These are phyloP conservation scores for Rhododendron mucronatum DNA, from an alignment of 148 eudicot genomes.

Conservation along the genomic window DNA sequence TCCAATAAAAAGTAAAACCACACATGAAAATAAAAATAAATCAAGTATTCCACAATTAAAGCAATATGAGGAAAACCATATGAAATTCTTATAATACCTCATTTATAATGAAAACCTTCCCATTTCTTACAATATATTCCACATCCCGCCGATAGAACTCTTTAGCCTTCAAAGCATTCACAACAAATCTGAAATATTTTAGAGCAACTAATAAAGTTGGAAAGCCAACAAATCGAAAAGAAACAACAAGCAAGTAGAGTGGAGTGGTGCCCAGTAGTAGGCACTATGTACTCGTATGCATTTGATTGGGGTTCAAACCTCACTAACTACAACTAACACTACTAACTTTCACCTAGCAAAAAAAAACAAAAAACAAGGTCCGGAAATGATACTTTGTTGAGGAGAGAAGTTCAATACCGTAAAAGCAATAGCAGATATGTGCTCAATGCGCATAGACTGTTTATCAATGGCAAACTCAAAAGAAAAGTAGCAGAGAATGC, in stretches of 20 bases:
- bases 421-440: slow-evolving; percentile 6
- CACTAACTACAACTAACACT: too few relatives aligned
- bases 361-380: background rate
- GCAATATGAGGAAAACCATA: background rate
- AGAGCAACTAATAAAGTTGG: slow-evolving; percentile 4
- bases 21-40: background rate
- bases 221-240: background rate
- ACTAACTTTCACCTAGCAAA: too few relatives aligned
- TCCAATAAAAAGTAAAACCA: background rate
- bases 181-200: slow-evolving; percentile 64
- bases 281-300: too few relatives aligned
- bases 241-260: background rate
- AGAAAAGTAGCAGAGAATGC: slow-evolving; percentile 11
- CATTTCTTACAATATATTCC: slow-evolving; percentile 88
- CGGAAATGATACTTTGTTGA: background rate
- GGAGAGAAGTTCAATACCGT: background rate
- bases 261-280: too few relatives aligned
- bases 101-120: slow-evolving; percentile 86
- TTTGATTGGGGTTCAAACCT: too few relatives aligned
- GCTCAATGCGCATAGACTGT: background rate
- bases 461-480: background rate
- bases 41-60: background rate
- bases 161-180: slow-evolving; percentile 93
- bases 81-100: slow-evolving; percentile 50
- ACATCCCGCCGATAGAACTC: slow-evolving; percentile 90